Evolutionary conservation across 2,329 filamentous ascomycete genomes (phyloP), one percentile per base, ranked within the genome.

Genomic region (Elsinoe ampelina): DNA sequence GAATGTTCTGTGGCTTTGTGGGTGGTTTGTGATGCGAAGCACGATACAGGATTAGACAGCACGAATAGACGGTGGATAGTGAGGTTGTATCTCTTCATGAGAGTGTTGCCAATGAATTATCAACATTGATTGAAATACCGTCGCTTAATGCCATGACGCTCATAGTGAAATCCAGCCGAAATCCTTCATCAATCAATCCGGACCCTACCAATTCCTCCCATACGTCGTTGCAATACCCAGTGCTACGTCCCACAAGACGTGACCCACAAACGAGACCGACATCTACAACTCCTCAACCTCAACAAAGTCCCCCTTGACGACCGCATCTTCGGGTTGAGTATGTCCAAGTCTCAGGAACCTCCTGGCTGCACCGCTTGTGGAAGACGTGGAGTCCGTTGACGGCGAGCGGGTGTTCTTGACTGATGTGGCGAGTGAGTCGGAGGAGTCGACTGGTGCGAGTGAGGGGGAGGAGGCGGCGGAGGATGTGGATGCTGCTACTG

Each of bases 291-390:
- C 52, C 20, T 42, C 39, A 13, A 32, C 54, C 20, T 45, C 54
- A 26, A 48, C 54, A 45, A 56, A 56, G 42, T 56, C 54, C n/a
- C 22, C 17, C 15, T 36, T 34, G 34, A 52, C 48, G 12, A 52
- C 48, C 12, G 35, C 20, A 6, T 48, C 54, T 13, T 45, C 54
- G 10, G 54, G 34, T n/a, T 56, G 54, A 30, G 41, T 12, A 22
- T 56, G 54, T 13, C 54, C 54, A 13, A 56, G 54, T 8, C 54
- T 32, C n/a, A 56, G 13, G 42, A 47, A 56, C 15, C 54, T 39
- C 26, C 32, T 41, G 11, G 26, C 54, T 6, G 54, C 39, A 22
- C 52, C 22, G 34, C 35, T 52, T 32, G 54, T 15, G 38, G 54
- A 56, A 3, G 54, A 42, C 6, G 30, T 15, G 5, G 54, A 56